Percentiles rank a stretch among this genome's conserved stretches.
Evolutionary conservation across 2,329 filamentous ascomycete species (phyloP).

Genomic region (Harringtonia lauricola): DNA sequence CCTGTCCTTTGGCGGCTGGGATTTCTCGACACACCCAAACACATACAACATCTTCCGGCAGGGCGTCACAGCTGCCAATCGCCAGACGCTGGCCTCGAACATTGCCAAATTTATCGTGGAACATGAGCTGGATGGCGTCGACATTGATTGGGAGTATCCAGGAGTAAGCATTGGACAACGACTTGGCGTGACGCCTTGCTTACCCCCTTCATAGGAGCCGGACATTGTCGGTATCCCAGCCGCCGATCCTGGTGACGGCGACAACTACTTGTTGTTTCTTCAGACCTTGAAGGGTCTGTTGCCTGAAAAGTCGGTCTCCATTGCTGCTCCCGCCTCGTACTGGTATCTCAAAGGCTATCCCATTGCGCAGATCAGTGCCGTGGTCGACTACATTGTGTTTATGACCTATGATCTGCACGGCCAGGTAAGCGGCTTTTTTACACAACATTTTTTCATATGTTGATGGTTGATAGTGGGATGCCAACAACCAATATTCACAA

Average conservation of each 20-base stretch:
- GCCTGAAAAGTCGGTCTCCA: conserved; percentile 11
- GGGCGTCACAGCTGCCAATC: conserved; percentile 7
- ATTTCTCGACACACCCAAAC: conserved; percentile 23
- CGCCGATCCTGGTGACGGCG: conserved; percentile 16
- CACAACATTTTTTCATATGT: no score
- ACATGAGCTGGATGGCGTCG: conserved; percentile 6
- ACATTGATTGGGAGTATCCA: conserved; percentile 10
- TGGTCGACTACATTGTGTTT: conserved; percentile 22
- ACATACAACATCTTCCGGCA: conserved; percentile 26
- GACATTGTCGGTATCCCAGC: conserved; percentile 20
- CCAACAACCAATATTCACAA: conserved; percentile 9
- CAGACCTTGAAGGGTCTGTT: conserved; percentile 11
- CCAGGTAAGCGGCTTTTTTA: no score
- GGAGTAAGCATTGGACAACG: neutral
- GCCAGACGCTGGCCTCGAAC: conserved; percentile 3
- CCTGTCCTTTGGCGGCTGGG: conserved; percentile 33
- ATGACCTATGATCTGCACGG: conserved; percentile 26
- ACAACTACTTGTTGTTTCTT: conserved; percentile 25
- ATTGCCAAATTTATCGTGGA: conserved; percentile 5
- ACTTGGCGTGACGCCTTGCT: no score
- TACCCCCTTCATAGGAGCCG: conserved; percentile 1
- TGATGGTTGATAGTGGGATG: no score
- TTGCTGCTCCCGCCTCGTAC: conserved; percentile 19
- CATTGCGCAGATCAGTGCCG: conserved; percentile 15
- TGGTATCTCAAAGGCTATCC: conserved; percentile 23